Base-by-base conservation (phyloP, 768 basidiomycete species). In the Amanita phalloides region DNA sequence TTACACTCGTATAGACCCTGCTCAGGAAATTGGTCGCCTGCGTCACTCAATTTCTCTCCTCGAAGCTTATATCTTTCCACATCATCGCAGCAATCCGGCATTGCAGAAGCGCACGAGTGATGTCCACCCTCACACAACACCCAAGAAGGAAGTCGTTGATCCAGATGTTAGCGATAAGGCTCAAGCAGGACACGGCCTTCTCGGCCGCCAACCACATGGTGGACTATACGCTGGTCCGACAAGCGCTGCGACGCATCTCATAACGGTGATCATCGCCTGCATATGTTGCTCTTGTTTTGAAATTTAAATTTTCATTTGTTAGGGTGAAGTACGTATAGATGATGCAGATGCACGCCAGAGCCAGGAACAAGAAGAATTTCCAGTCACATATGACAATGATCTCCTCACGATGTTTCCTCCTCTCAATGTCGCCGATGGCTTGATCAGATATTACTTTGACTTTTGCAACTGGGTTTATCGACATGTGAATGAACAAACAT, bases 381-480 rank as follows among this genome's bases (percentile, higher is more conserved):
- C 67, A 46, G 23, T 66, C 54, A 62, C 70, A 53, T 82, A 85
- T 58, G 88, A 90, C 67, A 74, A 78, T 42, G 88, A 90, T 63
- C 73, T 91, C 7, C 75, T 88, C 55, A 70, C 73, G 3, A 65
- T 76, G 51, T 75, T 91, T 2, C 88, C 88, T 2, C 68, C 76
- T 17, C 65, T 84, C 49, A 76, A 83, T 43, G 69, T 82, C 48
- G 81, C 90, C 58, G 88, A 90, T 60, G 77, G 74, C 14, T 79
- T 91, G 48, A 73, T 91, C 61, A 66, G 68, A 45, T 84, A 81
- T 66, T 90, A 91, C 65, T 90, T 90, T 59, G 84, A 87, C 57
- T 86, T 86, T 61, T 88, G 86, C 74, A 89, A 86, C 64, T 91
- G 88, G 88, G 79, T 90, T 48, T 87, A 89, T 65, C 81, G 85